Evolutionary conservation across 352 stramenopile species (phyloP), one percentile per base, ranked within the genome.

Genomic region (Globisporangium lucens): DNA sequence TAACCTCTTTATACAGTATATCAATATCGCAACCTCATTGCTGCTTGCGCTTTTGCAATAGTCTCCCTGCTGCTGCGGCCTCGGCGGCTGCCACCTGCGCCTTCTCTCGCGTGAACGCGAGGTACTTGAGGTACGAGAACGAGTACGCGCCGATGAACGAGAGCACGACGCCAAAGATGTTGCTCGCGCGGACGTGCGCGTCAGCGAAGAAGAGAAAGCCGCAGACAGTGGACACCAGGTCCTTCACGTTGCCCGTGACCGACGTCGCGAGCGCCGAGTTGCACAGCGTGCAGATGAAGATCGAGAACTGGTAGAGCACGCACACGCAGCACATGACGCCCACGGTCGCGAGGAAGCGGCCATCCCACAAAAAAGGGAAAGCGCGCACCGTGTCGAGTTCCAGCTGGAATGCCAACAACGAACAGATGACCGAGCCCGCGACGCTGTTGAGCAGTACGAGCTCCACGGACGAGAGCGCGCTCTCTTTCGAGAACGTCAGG

Each of bases 211-310:
- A 76, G 7, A 86, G 56, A 55, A 85, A 92, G 29, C 82, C 79
- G 36, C 80, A 77, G 8, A 85, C 52, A 0, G 84, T 92, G 10
- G 84, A 87, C 49, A 78, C 73, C 20, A 92, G 47, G 71, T 92
- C 84, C 67, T 92, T 92, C 63, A 92, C 67, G 68, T 92, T 92
- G 52, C 84, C 84, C 4, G 84, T 92, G 56, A 92, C 82, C 0
- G 84, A 90, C 22, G 84, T 92, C 24, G 84, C 86, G 27, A 92
- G 74, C 56, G 84, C 80, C 24, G 84, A 92, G 56, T 85, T 92
- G 49, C 73, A 75, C 13, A 89, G 72, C 20, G 82, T 92, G 70
- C 84, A 90, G 29, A 89, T 68, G 70, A 87, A 82, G 57, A 92
- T 75, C 7, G 84, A 83, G 60, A 92, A 87, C 70, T 92, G 82